Percentiles rank a stretch among this genome's conserved stretches.
Evolutionary conservation across 441 rosid species (phyloP).

Genomic region (Pelargonium fulgidum): DNA sequence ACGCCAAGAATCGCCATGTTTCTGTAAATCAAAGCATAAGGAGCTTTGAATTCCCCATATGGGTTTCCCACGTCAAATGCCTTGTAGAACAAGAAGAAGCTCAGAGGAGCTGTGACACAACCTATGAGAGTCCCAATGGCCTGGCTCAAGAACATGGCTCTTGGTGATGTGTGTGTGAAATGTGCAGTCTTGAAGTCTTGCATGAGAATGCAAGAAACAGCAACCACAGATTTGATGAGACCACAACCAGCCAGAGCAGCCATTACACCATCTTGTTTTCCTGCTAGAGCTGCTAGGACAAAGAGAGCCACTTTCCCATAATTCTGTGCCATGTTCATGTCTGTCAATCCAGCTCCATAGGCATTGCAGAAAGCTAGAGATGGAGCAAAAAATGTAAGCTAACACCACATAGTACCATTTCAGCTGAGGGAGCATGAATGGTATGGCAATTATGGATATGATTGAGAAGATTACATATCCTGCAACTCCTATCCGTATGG

Average conservation of each 20-base stretch:
- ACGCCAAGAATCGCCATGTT: constrained; percentile 93
- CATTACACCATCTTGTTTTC: constrained; percentile 56
- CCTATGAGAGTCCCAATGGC: constrained; percentile 80
- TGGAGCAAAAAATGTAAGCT: constrained; percentile 78
- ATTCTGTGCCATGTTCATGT: constrained; percentile 93
- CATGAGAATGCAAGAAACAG: constrained; percentile 85
- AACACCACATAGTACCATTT: constrained; percentile 83
- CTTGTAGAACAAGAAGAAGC: constrained; percentile 75
- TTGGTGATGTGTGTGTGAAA: constrained; percentile 76
- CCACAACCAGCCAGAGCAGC: constrained; percentile 86
- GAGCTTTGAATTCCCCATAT: constrained; percentile 80
- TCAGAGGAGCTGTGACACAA: constrained; percentile 74
- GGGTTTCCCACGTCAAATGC: constrained; percentile 86
- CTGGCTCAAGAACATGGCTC: constrained; percentile 79
- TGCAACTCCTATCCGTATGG: constrained; percentile 67
- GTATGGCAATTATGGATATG: constrained; percentile 60
- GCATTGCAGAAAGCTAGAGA: constrained; percentile 91
- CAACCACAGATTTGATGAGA: constrained; percentile 70
- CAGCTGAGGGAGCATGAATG: constrained; percentile 73
- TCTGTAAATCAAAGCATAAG: constrained; percentile 70
- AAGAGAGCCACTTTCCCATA: constrained; percentile 90
- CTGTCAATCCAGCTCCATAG: constrained; percentile 92
- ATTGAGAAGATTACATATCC: constrained; percentile 62
- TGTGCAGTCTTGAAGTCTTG: constrained; percentile 91
- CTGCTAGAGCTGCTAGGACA: constrained; percentile 61